These are phyloP conservation scores for Lactarius hengduanensis DNA, from an alignment of 768 basidiomycete species.

Conservation along the genomic window DNA sequence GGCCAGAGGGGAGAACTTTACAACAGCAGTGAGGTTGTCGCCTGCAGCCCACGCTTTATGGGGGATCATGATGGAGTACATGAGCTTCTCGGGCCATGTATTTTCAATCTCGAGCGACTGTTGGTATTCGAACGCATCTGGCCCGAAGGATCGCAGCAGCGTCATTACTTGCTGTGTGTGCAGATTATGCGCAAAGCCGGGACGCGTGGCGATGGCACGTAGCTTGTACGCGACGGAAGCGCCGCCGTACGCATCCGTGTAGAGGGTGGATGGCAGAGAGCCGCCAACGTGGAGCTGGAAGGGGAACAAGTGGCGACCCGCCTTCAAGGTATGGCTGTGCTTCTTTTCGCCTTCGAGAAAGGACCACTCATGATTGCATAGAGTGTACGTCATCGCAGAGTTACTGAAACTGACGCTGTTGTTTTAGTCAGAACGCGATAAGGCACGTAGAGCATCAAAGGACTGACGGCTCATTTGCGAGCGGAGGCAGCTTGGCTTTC, in stretches of 20 bases:
- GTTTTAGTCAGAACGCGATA: constrained; percentile 22
- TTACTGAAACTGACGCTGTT: constrained; percentile 47
- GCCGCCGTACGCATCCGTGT: constrained; percentile 52
- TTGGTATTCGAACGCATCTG: constrained; percentile 91
- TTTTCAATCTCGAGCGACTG: constrained; percentile 95
- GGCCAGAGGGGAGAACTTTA: constrained; percentile 83
- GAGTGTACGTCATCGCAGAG: constrained; percentile 52
- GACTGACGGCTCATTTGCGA: constrained; percentile 58
- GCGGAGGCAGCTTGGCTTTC: constrained; percentile 68
- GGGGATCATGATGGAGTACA: constrained; percentile 91
- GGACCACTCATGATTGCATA: constrained; percentile 88
- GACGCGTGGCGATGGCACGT: constrained; percentile 76
- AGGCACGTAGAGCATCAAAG: constrained; percentile 14
- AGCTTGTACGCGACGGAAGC: constrained; percentile 86
- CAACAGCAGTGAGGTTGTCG: constrained; percentile 73
- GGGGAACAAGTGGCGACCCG: constrained; percentile 91
- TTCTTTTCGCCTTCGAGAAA: constrained; percentile 83
- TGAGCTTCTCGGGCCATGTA: constrained; percentile 96
- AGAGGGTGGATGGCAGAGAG: constrained; percentile 75
- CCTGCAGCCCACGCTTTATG: constrained; percentile 96
- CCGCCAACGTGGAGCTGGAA: constrained; percentile 88
- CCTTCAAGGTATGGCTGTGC: constrained; percentile 86
- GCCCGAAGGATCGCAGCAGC: constrained; percentile 69
- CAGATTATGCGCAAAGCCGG: constrained; percentile 70
- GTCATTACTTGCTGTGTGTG: constrained; percentile 59